Evolutionary conservation across 2,329 filamentous ascomycete species (phyloP).

Genomic region (Pseudomassariella vexata): DNA sequence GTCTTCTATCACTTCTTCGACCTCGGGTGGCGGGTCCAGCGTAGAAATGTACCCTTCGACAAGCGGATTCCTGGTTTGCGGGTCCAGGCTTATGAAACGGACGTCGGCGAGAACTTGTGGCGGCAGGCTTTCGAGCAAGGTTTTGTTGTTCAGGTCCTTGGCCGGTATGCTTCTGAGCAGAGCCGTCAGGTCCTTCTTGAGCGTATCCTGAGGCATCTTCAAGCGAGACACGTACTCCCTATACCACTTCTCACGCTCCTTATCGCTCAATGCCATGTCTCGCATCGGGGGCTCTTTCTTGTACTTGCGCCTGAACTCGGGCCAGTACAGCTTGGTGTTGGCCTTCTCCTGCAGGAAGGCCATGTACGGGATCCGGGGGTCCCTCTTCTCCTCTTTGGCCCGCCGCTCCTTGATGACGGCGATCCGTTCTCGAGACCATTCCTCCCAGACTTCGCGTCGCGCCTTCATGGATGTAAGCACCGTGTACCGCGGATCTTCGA

Average conservation of each 20-base stretch:
- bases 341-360: slow-evolving; percentile 75
- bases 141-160: slow-evolving; percentile 53
- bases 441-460: slow-evolving; percentile 75
- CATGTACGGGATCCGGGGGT: slow-evolving; percentile 79
- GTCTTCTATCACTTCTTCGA: slow-evolving; percentile 39
- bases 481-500: slow-evolving; percentile 84
- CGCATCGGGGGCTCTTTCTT: slow-evolving; percentile 78
- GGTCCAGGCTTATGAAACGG: slow-evolving; percentile 62
- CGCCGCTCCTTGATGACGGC: slow-evolving; percentile 65
- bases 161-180: slow-evolving; percentile 59
- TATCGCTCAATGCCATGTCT: slow-evolving; percentile 63
- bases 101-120: slow-evolving; percentile 58
- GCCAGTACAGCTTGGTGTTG: slow-evolving; percentile 92
- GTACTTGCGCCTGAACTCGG: slow-evolving; percentile 90
- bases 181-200: slow-evolving; percentile 63
- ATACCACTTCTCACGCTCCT: slow-evolving; percentile 75
- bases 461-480: slow-evolving; percentile 74
- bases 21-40: slow-evolving; percentile 49
- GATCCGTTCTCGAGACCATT: slow-evolving; percentile 77
- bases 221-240: slow-evolving; percentile 66
- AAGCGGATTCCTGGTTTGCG: slow-evolving; percentile 55
- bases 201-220: slow-evolving; percentile 57
- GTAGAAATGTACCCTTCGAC: slow-evolving; percentile 62
- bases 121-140: slow-evolving; percentile 53
- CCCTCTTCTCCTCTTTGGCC: slow-evolving; percentile 70